Percentiles rank a stretch among this genome's conserved stretches.
Conservation (phyloP, 2,329 filamentous ascomycete species). For the Fusarium siculi region DNA sequence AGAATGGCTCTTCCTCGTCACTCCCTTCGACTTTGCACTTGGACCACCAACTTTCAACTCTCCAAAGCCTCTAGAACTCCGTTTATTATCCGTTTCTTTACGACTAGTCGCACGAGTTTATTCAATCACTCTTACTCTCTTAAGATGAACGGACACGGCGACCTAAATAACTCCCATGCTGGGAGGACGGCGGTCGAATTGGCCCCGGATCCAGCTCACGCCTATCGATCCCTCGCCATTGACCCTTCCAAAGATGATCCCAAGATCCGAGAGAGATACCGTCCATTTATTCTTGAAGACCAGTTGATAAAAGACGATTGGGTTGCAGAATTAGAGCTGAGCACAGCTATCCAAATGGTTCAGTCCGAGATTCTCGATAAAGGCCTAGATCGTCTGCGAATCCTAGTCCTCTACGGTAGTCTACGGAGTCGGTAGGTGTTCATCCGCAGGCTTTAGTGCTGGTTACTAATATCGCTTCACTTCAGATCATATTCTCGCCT, state of each 20-base stretch:
- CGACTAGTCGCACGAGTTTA: too few relatives aligned
- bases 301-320: fast-evolving
- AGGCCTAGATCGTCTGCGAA: not conserved
- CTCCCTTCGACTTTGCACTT: not conserved
- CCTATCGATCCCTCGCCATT: not conserved
- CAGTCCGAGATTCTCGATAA: not conserved
- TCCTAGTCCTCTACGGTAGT: not conserved
- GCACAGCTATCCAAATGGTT: not conserved
- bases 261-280: not conserved
- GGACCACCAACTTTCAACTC: not conserved
- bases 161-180: fast-evolving
- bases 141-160: not conserved
- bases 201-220: fast-evolving
- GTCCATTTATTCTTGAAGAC: fast-evolving
- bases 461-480: fast-evolving
- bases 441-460: fast-evolving
- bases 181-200: fast-evolving
- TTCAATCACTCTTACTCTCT: too few relatives aligned
- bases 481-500: not conserved
- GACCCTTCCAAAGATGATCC: too few relatives aligned
- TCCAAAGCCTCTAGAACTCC: too few relatives aligned
- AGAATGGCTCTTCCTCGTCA: not conserved
- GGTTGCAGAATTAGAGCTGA: not conserved
- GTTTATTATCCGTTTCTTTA: too few relatives aligned
- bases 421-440: not conserved